Percentiles rank a stretch among this genome's conserved stretches.
Conservation (phyloP, 495 filamentous ascomycete species). For the Astrocystis sublimbata region DNA sequence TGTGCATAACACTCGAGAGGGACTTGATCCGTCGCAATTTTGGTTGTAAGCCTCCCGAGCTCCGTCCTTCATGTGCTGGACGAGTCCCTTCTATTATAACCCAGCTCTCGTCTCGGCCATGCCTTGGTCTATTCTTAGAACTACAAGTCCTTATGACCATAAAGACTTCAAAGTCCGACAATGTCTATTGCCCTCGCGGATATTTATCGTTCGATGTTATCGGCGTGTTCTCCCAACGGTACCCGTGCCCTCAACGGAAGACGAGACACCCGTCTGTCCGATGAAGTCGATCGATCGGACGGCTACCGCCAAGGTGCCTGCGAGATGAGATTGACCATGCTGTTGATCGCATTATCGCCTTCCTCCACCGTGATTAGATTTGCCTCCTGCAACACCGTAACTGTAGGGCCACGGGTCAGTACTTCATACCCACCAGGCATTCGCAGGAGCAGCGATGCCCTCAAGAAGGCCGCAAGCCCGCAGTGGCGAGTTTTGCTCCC, state of each 20-base stretch:
- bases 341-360: conserved; percentile 33
- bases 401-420: conserved; percentile 8
- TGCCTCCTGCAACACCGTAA: conserved; percentile 35
- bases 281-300: not conserved
- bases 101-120: not conserved
- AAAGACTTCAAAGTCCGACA: not conserved
- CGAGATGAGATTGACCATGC: conserved; percentile 36
- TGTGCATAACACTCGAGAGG: too few relatives aligned
- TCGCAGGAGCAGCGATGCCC: not conserved
- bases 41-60: not conserved
- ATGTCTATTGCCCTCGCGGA: too few relatives aligned
- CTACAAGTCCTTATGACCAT: not conserved
- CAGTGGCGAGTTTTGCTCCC: not conserved
- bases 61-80: conserved; percentile 8
- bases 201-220: not conserved
- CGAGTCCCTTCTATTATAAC: conserved; percentile 1
- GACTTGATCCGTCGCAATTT: not conserved
- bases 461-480: not conserved
- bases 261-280: too few relatives aligned
- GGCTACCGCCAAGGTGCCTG: conserved; percentile 33
- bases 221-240: not conserved
- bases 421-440: not conserved
- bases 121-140: conserved; percentile 5
- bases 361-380: conserved; percentile 33
- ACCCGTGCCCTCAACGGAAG: not conserved